Evolutionary conservation across 805 yeast species (phyloP).

Genomic region (Schwanniomyces pseudopolymorphus): DNA sequence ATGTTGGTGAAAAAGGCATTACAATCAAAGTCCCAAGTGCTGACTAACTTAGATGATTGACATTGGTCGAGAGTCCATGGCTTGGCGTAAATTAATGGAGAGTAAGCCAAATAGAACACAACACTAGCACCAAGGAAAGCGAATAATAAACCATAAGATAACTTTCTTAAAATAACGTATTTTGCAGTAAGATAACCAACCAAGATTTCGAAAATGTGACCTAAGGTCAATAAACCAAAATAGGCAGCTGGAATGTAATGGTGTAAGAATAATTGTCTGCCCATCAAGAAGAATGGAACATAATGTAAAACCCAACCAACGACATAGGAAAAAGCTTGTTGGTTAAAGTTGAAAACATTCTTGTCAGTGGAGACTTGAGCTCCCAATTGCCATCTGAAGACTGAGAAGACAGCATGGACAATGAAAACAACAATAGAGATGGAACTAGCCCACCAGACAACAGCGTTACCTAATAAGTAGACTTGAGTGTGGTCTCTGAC

Average conservation of each 20-base stretch:
- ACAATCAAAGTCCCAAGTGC: constrained; percentile 91
- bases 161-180: constrained; percentile 39
- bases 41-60: constrained; percentile 53
- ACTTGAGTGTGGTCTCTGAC: constrained; percentile 56
- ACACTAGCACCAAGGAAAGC: constrained; percentile 50
- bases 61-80: constrained; percentile 79
- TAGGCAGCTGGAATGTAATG: constrained; percentile 92
- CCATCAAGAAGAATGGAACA: constrained; percentile 81
- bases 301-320: constrained; percentile 74
- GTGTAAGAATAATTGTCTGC: constrained; percentile 88
- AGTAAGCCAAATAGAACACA: constrained; percentile 57
- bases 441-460: constrained; percentile 73
- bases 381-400: constrained; percentile 64
- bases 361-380: constrained; percentile 44
- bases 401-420: constrained; percentile 45
- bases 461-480: constrained; percentile 76
- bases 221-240: constrained; percentile 77
- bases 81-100: constrained; percentile 75
- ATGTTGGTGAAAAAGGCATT: constrained; percentile 44
- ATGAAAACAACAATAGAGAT: constrained; percentile 50
- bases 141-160: constrained; percentile 47
- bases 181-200: constrained; percentile 39
- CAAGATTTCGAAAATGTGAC: constrained; percentile 61
- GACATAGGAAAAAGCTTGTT: constrained; percentile 59
- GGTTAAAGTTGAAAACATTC: constrained; percentile 61